Evolutionary conservation across 441 rosid genomes (phyloP), one percentile per base, ranked within the genome.

Genomic region (Theobroma grandiflorum): DNA sequence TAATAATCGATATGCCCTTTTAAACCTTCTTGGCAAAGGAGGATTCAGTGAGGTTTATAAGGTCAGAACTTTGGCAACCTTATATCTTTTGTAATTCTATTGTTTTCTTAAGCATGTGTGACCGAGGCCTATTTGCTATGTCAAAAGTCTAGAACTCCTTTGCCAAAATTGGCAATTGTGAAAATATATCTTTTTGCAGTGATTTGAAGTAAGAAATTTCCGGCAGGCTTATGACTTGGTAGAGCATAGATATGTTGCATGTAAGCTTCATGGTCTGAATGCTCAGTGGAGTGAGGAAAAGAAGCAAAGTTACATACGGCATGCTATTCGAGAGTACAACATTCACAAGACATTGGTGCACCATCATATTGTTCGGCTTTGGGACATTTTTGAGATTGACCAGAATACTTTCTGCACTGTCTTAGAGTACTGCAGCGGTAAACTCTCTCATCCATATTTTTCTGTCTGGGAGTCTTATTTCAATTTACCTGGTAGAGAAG

Each of bases 11-110:
- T 97, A 94, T 86, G 95, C 99, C 70, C 98, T 97, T 76, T 75
- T 97, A 78, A 97, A 97, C 83, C 99, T 97, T 83, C 98, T 97
- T 82, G 99, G 99, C 16, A 95, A 92, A 88, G 99, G 99, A 52
- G 99, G 99, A 84, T 97, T 97, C 83, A 97, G 99, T 83, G 99
- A 97, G 91, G 99, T 97, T 83, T 97, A 93, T 84, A 97, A 97
- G 99, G 99, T 97, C 89, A 88, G 98, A 87, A 83, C 72, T 84
- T 84, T 75, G 80, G 73, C 69, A 37, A 58, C 68, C 76, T 78
- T 52, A 71, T 75, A 62, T 71, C 57, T 84, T 69, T 76, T 78
- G 45, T 38, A 35, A 61, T 79, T 81, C 76, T 74, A 79, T 81
- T 66, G 85, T 62, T 72, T 78, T 75, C 42, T 9, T 50, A 43